These are phyloP conservation scores for Gracilariopsis chorda DNA, from an alignment of 23 red algal species.

Conservation along the genomic window DNA sequence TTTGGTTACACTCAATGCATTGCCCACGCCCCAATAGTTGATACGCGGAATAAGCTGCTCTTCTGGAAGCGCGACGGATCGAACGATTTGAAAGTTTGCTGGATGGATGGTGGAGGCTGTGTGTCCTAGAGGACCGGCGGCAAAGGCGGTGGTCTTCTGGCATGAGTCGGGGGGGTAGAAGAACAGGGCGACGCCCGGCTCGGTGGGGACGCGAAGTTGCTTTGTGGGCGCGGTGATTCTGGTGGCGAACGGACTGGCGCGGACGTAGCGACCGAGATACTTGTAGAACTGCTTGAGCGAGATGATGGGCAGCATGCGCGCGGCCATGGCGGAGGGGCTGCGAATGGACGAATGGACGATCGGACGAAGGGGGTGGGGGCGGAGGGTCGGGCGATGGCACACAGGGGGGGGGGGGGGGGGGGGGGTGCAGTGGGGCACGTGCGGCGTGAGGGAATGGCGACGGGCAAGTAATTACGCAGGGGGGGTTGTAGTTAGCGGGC, in stretches of 20 bases:
- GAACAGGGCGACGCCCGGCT: conserved; percentile 72
- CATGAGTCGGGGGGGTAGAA: conserved; percentile 58
- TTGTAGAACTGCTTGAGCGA: conserved; percentile 53
- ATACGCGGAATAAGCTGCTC: neutral
- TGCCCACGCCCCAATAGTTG: conserved; percentile 57
- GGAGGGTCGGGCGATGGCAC: neutral
- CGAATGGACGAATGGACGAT: neutral
- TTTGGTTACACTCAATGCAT: neutral
- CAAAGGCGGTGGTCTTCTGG: conserved; percentile 63
- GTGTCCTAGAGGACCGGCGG: conserved; percentile 61
- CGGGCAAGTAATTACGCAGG: no score
- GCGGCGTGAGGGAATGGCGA: no score
- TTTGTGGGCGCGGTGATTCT: neutral
- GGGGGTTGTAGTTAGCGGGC: no score
- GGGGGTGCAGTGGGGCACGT: no score
- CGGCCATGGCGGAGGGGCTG: neutral
- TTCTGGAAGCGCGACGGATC: neutral
- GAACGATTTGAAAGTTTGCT: conserved; percentile 39
- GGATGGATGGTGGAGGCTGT: conserved; percentile 30
- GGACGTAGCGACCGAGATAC: conserved; percentile 46
- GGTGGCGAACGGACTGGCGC: neutral
- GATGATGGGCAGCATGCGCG: neutral
- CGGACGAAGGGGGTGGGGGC: neutral
- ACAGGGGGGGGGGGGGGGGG: no score
- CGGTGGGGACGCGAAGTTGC: neutral